Percentiles rank a stretch among this genome's conserved stretches.
Evolutionary conservation across 148 eudicot species (phyloP).

Genomic region (Rhododendron ovatum): DNA sequence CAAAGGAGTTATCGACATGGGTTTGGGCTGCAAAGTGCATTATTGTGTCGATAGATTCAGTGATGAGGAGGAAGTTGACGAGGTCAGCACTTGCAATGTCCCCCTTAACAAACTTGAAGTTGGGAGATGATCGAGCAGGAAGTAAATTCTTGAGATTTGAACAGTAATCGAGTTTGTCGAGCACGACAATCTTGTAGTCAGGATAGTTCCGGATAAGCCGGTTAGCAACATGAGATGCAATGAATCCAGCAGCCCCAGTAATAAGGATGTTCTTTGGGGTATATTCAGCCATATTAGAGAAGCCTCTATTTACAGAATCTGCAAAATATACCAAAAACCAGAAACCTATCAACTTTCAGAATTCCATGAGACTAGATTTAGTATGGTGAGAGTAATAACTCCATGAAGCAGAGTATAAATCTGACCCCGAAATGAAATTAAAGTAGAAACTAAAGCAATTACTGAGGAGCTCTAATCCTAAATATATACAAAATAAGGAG

Average conservation of each 20-base stretch:
- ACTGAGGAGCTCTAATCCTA: neutral
- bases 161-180: slow-evolving; percentile 80
- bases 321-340: neutral
- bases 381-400: slow-evolving; percentile 18
- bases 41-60: slow-evolving; percentile 70
- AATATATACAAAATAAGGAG: neutral
- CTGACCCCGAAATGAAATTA: neutral
- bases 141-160: slow-evolving; percentile 58
- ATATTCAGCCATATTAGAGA: slow-evolving; percentile 39
- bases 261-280: slow-evolving; percentile 72
- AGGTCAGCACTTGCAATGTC: slow-evolving; percentile 76
- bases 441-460: neutral
- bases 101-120: slow-evolving; percentile 73
- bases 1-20: slow-evolving; percentile 80
- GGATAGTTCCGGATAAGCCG: slow-evolving; percentile 58
- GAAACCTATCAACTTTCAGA: neutral
- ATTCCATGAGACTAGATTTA: neutral
- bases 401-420: neutral
- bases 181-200: slow-evolving; percentile 63
- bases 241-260: slow-evolving; percentile 85
- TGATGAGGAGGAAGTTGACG: slow-evolving; percentile 51
- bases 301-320: slow-evolving; percentile 5
- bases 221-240: slow-evolving; percentile 81
- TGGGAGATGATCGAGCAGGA: slow-evolving; percentile 59
- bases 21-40: slow-evolving; percentile 93